Evolutionary conservation across 2,329 filamentous ascomycete genomes (phyloP).

Genomic region (Claviceps maximensis): DNA sequence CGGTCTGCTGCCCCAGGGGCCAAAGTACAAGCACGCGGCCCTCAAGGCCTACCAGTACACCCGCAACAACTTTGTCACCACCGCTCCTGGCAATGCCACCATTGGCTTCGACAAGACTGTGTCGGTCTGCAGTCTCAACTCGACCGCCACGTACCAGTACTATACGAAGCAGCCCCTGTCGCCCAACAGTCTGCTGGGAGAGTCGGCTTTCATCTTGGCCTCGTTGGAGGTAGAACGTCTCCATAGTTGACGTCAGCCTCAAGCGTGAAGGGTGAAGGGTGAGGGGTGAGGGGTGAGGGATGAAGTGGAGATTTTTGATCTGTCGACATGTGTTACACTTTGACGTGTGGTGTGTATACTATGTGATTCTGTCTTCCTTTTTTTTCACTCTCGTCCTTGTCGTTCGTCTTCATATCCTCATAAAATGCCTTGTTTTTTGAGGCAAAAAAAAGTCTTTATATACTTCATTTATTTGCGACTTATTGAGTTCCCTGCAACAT

Average conservation of each 20-base stretch:
- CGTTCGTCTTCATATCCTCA: no score
- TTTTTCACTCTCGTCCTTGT: no score
- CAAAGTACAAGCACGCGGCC: slow-evolving; percentile 2
- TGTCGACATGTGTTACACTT: no score
- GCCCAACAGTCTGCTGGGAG: slow-evolving; percentile 25
- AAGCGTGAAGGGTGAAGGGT: no score
- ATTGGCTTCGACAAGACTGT: slow-evolving; percentile 27
- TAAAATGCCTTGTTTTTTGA: no score
- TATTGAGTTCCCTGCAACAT: no score
- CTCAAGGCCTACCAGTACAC: slow-evolving; percentile 21
- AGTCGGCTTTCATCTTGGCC: slow-evolving; percentile 23
- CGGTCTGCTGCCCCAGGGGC: background rate
- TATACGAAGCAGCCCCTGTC: slow-evolving; percentile 22
- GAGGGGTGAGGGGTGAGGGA: no score
- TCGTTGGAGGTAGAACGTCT: slow-evolving; percentile 22
- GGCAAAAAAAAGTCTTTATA: no score
- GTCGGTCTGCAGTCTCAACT: slow-evolving; percentile 27
- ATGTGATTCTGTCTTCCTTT: no score
- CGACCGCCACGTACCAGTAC: slow-evolving; percentile 26
- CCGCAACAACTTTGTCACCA: slow-evolving; percentile 30
- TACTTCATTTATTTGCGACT: no score
- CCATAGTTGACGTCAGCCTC: background rate
- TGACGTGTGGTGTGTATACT: no score
- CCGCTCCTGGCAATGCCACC: slow-evolving; percentile 24
- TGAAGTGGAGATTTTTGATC: no score